Percentiles rank a stretch among this genome's conserved stretches.
Conservation (phyloP, 371 early-diverging fungal species). For the Cokeromyces recurvatus region DNA sequence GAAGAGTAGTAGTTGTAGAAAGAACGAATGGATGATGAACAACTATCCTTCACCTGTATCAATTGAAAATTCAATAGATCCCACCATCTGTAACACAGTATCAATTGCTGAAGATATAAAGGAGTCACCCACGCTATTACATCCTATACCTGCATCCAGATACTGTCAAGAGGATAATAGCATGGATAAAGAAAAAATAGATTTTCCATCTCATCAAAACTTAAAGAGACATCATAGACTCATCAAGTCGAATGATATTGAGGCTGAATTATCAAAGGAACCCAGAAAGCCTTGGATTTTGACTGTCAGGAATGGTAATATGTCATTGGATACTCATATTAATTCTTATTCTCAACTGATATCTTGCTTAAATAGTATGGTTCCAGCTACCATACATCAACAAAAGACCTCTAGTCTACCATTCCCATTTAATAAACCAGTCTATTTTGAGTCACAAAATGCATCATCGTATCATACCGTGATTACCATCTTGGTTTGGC, state of each 20-base stretch:
- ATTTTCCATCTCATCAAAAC: background rate
- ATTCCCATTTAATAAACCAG: too few species aligned
- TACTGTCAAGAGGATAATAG: too few species aligned
- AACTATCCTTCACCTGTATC: conserved; percentile 19
- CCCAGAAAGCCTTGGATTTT: conserved; percentile 19
- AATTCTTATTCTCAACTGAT: conserved; percentile 25
- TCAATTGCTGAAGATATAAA: too few species aligned
- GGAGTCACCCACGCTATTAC: too few species aligned
- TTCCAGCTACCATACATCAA: background rate
- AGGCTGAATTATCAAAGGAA: conserved; percentile 3
- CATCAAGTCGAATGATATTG: conserved; percentile 2
- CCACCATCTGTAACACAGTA: too few species aligned
- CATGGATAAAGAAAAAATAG: background rate
- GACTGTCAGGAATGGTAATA: conserved; percentile 23
- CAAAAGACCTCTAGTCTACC: too few species aligned
- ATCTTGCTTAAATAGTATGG: conserved; percentile 15
- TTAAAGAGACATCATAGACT: too few species aligned
- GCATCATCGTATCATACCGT: too few species aligned
- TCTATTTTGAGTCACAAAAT: too few species aligned
- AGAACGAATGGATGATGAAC: background rate
- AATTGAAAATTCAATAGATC: background rate
- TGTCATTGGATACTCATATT: conserved; percentile 31
- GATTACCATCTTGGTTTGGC: conserved; percentile 23
- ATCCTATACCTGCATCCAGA: too few species aligned
- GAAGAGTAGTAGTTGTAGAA: too few species aligned